Base-by-base conservation (phyloP, 2,329 filamentous ascomycete species). In the Graphilbum ipis-grandicollis region DNA sequence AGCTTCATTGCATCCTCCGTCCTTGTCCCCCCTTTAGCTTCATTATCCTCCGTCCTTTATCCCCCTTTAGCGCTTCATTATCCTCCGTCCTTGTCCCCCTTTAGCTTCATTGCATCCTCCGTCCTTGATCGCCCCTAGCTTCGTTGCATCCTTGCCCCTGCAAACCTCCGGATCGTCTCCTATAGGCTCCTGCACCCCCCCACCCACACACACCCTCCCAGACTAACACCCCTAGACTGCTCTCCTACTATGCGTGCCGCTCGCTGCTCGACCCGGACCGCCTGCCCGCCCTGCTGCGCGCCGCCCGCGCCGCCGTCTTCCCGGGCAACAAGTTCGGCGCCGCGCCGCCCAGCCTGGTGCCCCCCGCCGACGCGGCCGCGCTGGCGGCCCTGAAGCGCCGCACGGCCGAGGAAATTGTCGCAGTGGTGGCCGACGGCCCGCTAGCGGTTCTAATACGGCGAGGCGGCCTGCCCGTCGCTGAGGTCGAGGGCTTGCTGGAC, bases 231-330 rank as follows among this genome's bases (percentile, higher is more conserved):
- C 21, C 15, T n/a, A 79, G 67, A 58, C 63, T 68, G 41, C 57
- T 79, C 44, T 75, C 71, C 37, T 58, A 75, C 53, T 58, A 62
- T 47, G 63, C 75, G 44, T 60, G 63, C 44, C 58, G 57, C 39
- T 59, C 68, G 51, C 52, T 81, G 42, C 62, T 84, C 43, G 69
- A 76, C 57, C 64, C 75, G 46, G 65, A 66, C 43, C 64, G 70
- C 46, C 62, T 85, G 39, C 74, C 80, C 52, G 63, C 65, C 52
- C 56, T 82, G 46, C 68, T 88, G 48, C 71, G 74, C 52, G 69
- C 74, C 46, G 66, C 81, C 49, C 80, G 90, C 52, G 73, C 71
- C 48, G 71, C 80, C 42, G 63, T 96, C 39, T 96, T 94, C 54
- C 88, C 90, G 46, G 79, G 83, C 57, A 92, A 92, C 56, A 65